Percentiles rank a stretch among this genome's conserved stretches.
phyloP scores from a whole-genome alignment of 2,329 filamentous ascomycete genomes.

The Bipolaris victoriae region DNA sequence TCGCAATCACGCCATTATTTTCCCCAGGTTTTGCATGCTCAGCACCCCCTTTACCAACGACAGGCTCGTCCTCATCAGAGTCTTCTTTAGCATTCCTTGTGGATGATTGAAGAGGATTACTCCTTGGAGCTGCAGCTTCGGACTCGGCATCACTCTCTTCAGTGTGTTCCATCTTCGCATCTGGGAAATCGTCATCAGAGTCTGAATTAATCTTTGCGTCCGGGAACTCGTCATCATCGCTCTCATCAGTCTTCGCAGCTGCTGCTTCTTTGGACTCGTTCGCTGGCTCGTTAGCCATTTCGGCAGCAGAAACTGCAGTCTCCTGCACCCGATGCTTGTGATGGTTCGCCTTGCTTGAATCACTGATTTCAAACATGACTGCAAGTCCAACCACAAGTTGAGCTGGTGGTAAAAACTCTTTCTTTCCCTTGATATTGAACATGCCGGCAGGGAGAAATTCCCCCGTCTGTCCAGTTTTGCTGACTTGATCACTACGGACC shows the following conservation, averaged over 20 bases:
- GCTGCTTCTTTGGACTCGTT: constrained; percentile 26
- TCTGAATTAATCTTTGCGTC: constrained; percentile 50
- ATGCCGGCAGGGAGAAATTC: constrained; percentile 79
- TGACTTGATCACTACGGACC: constrained; percentile 89
- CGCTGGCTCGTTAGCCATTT: constrained; percentile 26
- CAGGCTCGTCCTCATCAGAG: constrained; percentile 30
- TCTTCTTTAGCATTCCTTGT: constrained; percentile 19
- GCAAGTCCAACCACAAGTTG: constrained; percentile 88
- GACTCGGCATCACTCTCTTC: constrained; percentile 49
- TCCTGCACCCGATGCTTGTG: constrained; percentile 72
- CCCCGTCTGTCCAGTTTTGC: constrained; percentile 79
- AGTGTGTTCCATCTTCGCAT: constrained; percentile 46
- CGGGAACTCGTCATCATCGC: constrained; percentile 53
- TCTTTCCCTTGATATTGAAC: constrained; percentile 83
- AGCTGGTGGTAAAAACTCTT: constrained; percentile 88
- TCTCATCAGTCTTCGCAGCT: constrained; percentile 32
- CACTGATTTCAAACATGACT: constrained; percentile 85
- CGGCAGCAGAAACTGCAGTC: constrained; percentile 29
- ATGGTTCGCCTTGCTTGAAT: constrained; percentile 83
- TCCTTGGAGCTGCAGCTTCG: constrained; percentile 33
- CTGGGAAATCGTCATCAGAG: constrained; percentile 55
- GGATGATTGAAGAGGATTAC: constrained; percentile 51
- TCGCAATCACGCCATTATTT: constrained; percentile 6
- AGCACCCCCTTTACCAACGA: constrained; percentile 7
- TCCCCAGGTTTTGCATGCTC: constrained; percentile 20